Evolutionary conservation across 805 yeast species (phyloP), one percentile per base, ranked within the genome.

Genomic region (Grigorovia humatica): DNA sequence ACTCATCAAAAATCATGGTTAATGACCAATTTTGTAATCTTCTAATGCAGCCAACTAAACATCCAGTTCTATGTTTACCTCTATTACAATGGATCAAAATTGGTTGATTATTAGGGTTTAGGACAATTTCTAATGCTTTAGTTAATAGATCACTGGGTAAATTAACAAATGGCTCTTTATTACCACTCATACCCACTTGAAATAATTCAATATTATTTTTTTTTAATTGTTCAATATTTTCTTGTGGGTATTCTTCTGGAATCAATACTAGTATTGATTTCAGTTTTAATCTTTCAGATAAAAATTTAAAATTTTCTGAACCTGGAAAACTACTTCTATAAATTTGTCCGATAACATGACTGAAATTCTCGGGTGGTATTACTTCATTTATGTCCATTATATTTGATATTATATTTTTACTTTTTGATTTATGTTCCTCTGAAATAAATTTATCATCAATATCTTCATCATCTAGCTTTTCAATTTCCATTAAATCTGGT

Each of bases 61-160:
- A 93, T 0, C 99, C 99, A 0, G 99, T 93, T 59, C 99, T 76
- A 67, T 93, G 99, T 66, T 91, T 93, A 11, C 99, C 99, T 53
- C 96, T 73, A 69, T 93, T 93, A 70, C 99, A 93, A 67, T 93
- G 99, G 45, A 93, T 87, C 56, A 93, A 72, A 12, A 93, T 73
- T 1, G 99, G 99, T 53, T 89, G 98, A 67, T 93, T 91, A 20
- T 66, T 81, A 0, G 97, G 96, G 61, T 93, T 76, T 15, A 88
- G 66, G 13, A 88, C 87, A 38, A 89, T 84, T 63, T 83, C 82
- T 56, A 91, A 72, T 0, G 97, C 96, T 53, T 80, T 79, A 1
- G 90, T 84, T 32, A 93, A 80, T 42, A 85, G 72, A 40, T 81
- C 83, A 2, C 76, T 75, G 8, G 83, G 77, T 38, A 81, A 81